These are phyloP conservation scores for Psilocybe sp. DNA, from an alignment of 768 basidiomycete species.

Conservation along the genomic window DNA sequence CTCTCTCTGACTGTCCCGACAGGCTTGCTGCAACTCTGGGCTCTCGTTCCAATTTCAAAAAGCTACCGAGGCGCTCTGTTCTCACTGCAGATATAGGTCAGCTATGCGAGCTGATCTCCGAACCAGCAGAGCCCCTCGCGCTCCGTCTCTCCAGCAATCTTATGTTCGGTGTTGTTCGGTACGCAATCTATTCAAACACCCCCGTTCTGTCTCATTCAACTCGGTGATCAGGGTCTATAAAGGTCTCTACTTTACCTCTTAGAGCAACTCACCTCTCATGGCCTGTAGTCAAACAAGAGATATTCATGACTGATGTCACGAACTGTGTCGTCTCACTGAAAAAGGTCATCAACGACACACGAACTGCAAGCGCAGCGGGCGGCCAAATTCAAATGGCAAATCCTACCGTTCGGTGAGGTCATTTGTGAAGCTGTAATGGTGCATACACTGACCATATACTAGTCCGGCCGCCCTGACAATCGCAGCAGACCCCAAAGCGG, in stretches of 20 bases:
- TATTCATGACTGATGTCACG: conserved; percentile 78
- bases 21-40: conserved; percentile 94
- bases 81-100: conserved; percentile 79
- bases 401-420: conserved; percentile 54
- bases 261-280: not conserved
- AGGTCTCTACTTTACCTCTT: conserved; percentile 23
- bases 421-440: not conserved
- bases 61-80: conserved; percentile 80
- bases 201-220: not conserved
- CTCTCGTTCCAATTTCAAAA: conserved; percentile 82
- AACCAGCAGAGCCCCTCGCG: conserved; percentile 85
- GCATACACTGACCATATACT: conserved; percentile 1
- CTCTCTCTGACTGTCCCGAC: conserved; percentile 4
- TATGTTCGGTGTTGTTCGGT: conserved; percentile 89
- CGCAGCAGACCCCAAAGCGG: conserved; percentile 45
- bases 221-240: conserved; percentile 35
- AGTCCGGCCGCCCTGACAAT: conserved; percentile 54
- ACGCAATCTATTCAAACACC: conserved; percentile 3
- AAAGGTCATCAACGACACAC: conserved; percentile 71
- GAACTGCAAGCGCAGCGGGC: conserved; percentile 39
- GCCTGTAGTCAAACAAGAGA: conserved; percentile 73
- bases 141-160: conserved; percentile 84
- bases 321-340: conserved; percentile 75
- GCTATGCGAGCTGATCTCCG: conserved; percentile 76
- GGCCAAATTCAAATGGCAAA: conserved; percentile 71